Evolutionary conservation across 306 rosid genomes (phyloP).

Genomic region (Phaseolus lunatus): DNA sequence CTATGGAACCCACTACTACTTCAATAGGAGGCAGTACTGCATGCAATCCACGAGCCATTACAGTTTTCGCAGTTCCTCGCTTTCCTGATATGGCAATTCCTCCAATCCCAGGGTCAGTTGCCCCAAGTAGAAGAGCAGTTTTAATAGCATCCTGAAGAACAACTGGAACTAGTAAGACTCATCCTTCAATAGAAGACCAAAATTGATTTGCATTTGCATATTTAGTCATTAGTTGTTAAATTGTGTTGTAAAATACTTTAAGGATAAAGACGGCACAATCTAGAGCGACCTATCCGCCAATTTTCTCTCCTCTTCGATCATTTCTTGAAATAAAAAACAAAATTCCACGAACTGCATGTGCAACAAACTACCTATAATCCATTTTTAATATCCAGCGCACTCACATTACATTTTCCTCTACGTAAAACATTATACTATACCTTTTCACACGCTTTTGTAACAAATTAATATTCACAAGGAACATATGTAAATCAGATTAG

Average conservation of each 20-base stretch:
- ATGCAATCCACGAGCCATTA: slow-evolving; percentile 95
- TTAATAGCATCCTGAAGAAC: slow-evolving; percentile 86
- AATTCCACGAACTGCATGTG: neutral
- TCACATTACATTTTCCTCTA: neutral
- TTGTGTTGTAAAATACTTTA: neutral
- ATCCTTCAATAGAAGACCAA: slow-evolving; percentile 27
- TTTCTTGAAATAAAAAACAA: neutral
- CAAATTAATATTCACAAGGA: neutral
- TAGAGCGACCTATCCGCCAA: neutral
- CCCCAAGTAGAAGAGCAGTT: slow-evolving; percentile 95
- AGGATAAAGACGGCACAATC: neutral
- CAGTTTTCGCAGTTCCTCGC: slow-evolving; percentile 95
- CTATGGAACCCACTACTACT: slow-evolving; percentile 79
- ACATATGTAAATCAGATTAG: neutral
- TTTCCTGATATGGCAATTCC: slow-evolving; percentile 94
- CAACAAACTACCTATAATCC: no score
- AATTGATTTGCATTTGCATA: neutral
- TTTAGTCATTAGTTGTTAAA: neutral
- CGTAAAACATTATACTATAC: neutral
- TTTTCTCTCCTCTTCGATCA: neutral
- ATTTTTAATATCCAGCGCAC: neutral
- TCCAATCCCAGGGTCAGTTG: slow-evolving; percentile 83
- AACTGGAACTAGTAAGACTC: slow-evolving; percentile 21
- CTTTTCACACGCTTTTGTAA: neutral
- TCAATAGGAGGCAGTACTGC: slow-evolving; percentile 95